Evolutionary conservation across 1,139 yeast species (phyloP).

Genomic region (Taiozyma sp.): DNA sequence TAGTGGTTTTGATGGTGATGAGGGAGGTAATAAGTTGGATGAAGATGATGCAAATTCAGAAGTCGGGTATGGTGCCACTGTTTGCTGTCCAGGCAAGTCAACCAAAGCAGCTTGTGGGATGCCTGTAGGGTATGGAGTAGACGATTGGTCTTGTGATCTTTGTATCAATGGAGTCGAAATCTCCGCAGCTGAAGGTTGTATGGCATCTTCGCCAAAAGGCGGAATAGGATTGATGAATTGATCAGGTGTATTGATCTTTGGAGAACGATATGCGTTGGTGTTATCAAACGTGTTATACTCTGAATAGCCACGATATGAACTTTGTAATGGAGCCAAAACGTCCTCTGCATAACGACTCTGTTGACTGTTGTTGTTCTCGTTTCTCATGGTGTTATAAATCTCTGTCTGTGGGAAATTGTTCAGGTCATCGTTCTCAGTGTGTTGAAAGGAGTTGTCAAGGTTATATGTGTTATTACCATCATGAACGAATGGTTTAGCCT

Average conservation of each 20-base stretch:
- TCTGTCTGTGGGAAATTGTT: constrained; percentile 14
- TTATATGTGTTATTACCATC: constrained; percentile 25
- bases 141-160: neutral
- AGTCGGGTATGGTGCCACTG: constrained; percentile 15
- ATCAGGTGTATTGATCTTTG: neutral
- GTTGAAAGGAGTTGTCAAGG: constrained; percentile 19
- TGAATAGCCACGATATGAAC: constrained; percentile 19
- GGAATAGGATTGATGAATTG: neutral
- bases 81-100: constrained; percentile 1
- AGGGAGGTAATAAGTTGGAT: neutral
- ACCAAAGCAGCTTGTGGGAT: constrained; percentile 6
- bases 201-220: neutral
- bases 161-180: neutral
- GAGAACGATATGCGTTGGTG: constrained; percentile 2
- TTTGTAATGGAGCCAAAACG: constrained; percentile 14
- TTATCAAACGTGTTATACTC: constrained; percentile 1
- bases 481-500: constrained; percentile 19
- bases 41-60: constrained; percentile 1
- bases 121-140: constrained; percentile 16
- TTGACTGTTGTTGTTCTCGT: constrained; percentile 8
- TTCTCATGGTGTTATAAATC: constrained; percentile 17
- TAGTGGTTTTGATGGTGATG: constrained; percentile 10
- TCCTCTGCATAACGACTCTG: constrained; percentile 6
- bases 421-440: constrained; percentile 14
- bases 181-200: constrained; percentile 2